These are phyloP conservation scores for Citrus cavaleriei DNA, from an alignment of 345 rosid genomes.

Conservation along the genomic window DNA sequence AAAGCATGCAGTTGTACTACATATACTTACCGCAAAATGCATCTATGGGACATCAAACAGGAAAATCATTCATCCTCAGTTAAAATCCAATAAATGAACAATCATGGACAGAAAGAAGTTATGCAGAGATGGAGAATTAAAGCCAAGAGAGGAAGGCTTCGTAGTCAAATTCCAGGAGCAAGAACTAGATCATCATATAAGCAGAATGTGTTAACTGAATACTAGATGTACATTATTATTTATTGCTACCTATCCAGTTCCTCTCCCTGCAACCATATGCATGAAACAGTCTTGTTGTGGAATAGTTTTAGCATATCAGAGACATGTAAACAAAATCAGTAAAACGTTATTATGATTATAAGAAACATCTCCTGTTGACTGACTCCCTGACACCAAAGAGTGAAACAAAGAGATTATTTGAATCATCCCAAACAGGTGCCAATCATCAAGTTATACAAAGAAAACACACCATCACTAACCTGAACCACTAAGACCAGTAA, in stretches of 20 bases:
- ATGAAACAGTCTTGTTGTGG: not conserved
- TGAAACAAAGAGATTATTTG: not conserved
- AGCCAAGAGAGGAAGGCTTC: not conserved
- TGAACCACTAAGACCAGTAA: slow-evolving; percentile 86
- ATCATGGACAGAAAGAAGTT: not conserved
- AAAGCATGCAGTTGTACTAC: not conserved
- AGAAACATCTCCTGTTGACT: not conserved
- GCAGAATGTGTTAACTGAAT: not conserved
- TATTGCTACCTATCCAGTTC: too few relatives aligned
- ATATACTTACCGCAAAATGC: not conserved
- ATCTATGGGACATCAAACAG: not conserved
- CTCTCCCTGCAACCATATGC: too few relatives aligned
- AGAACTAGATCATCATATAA: not conserved
- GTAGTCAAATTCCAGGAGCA: not conserved
- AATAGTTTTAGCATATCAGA: not conserved
- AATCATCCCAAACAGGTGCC: not conserved
- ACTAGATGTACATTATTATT: too few relatives aligned
- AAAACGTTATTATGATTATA: not conserved
- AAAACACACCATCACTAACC: slow-evolving; percentile 33
- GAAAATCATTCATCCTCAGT: not conserved
- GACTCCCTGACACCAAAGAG: not conserved
- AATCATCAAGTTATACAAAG: not conserved
- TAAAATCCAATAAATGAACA: not conserved
- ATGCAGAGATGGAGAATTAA: not conserved
- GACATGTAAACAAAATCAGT: not conserved